Evolutionary conservation across 2,329 filamentous ascomycete genomes (phyloP), one percentile per base, ranked within the genome.

Genomic region (Lecanicillium sp.): DNA sequence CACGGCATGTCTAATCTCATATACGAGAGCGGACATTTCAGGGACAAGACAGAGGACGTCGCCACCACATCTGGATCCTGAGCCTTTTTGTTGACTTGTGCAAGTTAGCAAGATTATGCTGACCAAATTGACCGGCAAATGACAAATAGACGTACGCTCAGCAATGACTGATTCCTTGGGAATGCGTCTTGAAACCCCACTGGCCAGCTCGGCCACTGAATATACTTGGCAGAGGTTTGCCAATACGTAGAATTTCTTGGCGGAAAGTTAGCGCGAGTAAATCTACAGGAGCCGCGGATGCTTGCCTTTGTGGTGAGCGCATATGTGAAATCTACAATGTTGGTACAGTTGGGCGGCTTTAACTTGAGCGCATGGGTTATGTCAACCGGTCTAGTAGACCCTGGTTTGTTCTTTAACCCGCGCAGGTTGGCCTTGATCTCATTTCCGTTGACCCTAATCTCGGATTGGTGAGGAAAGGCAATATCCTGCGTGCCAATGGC

Each of bases 381-480:
- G 67, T 98, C 93, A 39, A 88, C 90, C 7, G 93, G 93, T 59
- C 89, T 83, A 33, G 93, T 98, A 37, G 93, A 94, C 19, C 93
- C 93, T 6, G 91, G 88, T 65, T 93, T 95, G 65, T 95, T 96
- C 68, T 98, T 98, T 52, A 98, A 68, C 4, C 93, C 93, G 56
- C 93, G 86, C 56, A 95, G 76, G 63, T 97, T 98, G n/a, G 86
- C 85, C 65, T 91, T 93, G 56, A 96, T 78, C 49, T 96, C 89
- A 27, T 86, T 86, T 9, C 82, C 78, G 58, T 98, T 98, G 48
- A 95, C 81, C 62, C 90, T 91, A 49, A 98, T 77, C 63, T 98
- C 93, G 26, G 93, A 86, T 67, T 96, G 90, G 57, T 91, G 83
- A 2, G 93, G 93, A 55, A 98, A 98, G 1, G 87, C 72, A 46